Percentiles rank a stretch among this genome's conserved stretches.
Conservation (phyloP, 331 rosid genomes). For the Pyracantha coccinea region DNA sequence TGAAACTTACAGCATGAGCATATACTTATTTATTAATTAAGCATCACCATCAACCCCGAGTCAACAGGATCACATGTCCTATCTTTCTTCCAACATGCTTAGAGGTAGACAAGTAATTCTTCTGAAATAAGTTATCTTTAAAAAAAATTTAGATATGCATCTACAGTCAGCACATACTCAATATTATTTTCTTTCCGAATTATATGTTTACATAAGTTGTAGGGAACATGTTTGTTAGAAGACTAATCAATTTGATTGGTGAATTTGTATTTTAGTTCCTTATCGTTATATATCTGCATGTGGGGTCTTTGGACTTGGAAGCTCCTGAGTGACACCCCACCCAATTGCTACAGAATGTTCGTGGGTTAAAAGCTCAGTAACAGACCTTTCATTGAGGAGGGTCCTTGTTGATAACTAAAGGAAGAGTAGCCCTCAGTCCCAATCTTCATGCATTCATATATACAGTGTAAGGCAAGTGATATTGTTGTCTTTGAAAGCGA, state of each 20-base stretch:
- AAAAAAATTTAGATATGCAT: background rate
- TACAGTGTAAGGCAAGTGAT: background rate
- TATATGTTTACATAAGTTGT: background rate
- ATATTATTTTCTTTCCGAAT: background rate
- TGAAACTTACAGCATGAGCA: background rate
- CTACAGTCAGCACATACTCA: no score
- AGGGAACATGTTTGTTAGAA: conserved; percentile 18
- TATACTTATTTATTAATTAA: background rate
- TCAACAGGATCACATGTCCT: conserved; percentile 9
- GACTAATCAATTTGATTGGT: background rate
- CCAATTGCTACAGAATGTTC: background rate
- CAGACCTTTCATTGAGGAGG: background rate
- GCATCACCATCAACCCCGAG: background rate
- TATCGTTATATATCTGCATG: background rate
- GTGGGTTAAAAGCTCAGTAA: conserved; percentile 18
- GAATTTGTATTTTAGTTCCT: conserved; percentile 18
- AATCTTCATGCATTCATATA: background rate
- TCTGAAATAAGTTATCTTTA: background rate
- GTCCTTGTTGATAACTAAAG: background rate
- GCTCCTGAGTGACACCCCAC: background rate
- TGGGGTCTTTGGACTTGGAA: conserved; percentile 8
- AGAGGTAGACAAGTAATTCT: background rate
- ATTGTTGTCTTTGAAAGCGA: background rate
- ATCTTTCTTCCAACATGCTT: background rate
- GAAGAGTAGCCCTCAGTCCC: background rate